phyloP scores from a whole-genome alignment of 805 yeast genomes.

The Yarrowia osloensis region DNA sequence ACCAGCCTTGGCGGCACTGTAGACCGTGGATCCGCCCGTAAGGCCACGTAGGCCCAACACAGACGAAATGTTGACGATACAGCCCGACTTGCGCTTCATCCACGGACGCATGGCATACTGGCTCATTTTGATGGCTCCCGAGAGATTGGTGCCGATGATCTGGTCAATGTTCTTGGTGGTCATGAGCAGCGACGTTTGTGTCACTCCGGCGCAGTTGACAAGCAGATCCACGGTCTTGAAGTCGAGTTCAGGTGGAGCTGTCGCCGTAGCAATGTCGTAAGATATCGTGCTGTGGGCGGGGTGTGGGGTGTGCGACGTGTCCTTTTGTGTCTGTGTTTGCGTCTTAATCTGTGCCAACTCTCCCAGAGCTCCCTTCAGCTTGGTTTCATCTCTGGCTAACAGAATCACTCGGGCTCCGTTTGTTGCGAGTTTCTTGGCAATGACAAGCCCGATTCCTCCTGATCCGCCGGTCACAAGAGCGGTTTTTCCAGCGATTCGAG shows the following conservation, averaged over 20 bases:
- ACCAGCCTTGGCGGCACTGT: conserved; percentile 73
- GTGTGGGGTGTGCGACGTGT: neutral
- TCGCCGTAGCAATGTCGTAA: neutral
- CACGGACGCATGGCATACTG: conserved; percentile 55
- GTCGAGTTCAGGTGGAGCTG: neutral
- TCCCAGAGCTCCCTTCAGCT: conserved; percentile 39
- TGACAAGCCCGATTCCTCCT: conserved; percentile 62
- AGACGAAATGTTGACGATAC: conserved; percentile 68
- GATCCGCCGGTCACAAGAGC: conserved; percentile 64
- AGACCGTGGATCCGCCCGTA: conserved; percentile 61
- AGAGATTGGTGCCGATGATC: conserved; percentile 58
- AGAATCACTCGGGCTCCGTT: conserved; percentile 57
- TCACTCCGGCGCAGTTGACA: conserved; percentile 59
- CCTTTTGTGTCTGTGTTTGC: neutral
- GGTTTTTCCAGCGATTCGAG: conserved; percentile 16
- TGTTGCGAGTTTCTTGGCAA: conserved; percentile 53
- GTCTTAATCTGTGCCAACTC: neutral
- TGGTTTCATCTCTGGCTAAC: conserved; percentile 50
- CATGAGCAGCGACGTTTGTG: conserved; percentile 57
- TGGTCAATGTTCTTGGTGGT: conserved; percentile 49
- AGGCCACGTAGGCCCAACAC: conserved; percentile 52
- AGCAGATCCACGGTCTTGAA: conserved; percentile 46
- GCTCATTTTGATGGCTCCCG: conserved; percentile 61
- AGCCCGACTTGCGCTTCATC: conserved; percentile 46
- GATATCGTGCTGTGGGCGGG: neutral